phyloP scores from a whole-genome alignment of 805 yeast species.

The Metschnikowia arizonensis region DNA sequence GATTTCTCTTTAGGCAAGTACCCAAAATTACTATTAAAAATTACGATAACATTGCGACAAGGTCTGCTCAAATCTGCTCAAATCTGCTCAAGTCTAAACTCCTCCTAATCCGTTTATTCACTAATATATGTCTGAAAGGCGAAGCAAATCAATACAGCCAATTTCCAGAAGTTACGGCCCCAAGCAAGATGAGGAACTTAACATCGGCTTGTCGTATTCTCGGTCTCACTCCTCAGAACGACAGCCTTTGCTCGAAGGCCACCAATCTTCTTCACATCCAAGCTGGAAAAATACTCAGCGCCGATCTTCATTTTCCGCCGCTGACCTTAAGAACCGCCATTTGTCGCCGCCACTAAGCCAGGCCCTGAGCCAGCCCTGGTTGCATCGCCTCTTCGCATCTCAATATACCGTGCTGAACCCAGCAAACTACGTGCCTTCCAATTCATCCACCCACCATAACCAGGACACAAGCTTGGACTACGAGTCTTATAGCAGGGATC shows the following conservation, averaged over 20 bases:
- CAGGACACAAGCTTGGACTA: constrained; percentile 7
- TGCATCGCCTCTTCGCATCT: constrained; percentile 27
- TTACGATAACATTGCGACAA: no score
- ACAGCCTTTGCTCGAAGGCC: background rate
- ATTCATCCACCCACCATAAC: constrained; percentile 7
- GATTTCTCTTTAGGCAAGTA: no score
- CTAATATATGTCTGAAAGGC: background rate
- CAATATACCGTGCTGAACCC: constrained; percentile 33
- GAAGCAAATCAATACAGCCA: constrained; percentile 4
- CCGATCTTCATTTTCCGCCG: constrained; percentile 16
- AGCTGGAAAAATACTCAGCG: constrained; percentile 1
- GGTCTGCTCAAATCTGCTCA: no score
- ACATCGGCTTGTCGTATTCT: background rate
- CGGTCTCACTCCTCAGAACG: background rate
- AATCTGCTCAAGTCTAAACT: background rate
- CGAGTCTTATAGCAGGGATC: constrained; percentile 13
- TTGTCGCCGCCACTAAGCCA: background rate
- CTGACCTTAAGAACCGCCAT: constrained; percentile 12
- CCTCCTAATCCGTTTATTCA: background rate
- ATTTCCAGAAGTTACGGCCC: background rate
- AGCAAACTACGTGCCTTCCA: constrained; percentile 10
- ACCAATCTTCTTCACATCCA: background rate
- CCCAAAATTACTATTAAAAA: no score
- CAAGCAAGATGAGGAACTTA: background rate
- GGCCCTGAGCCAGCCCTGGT: constrained; percentile 19